A percentile compares a stretch with the other conserved stretches of the same genome.
Evolutionary conservation across 73 alveolate genomes (phyloP).

Genomic region (Paramecium caudatum): DNA sequence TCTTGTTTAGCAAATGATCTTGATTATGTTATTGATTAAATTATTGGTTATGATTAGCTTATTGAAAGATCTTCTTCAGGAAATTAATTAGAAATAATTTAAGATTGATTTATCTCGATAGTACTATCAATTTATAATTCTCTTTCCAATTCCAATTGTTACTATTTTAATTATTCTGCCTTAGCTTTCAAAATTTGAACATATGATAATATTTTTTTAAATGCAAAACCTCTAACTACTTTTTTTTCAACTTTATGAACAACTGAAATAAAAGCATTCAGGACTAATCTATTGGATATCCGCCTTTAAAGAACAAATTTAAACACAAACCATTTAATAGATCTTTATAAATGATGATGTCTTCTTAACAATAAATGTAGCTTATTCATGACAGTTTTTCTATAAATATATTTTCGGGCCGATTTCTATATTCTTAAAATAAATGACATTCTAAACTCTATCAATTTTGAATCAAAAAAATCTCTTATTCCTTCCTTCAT

Average conservation of each 20-base stretch:
- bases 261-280: background rate
- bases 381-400: background rate
- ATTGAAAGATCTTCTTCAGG: background rate
- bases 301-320: background rate
- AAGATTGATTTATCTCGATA: background rate
- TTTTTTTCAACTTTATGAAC: background rate
- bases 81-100: background rate
- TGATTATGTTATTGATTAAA: background rate
- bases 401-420: background rate
- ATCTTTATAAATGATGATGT: background rate
- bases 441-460: constrained; percentile 6
- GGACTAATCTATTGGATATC: background rate
- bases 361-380: background rate
- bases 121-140: constrained; percentile 4
- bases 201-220: background rate
- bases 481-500: constrained; percentile 58
- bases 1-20: background rate
- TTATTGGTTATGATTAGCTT: background rate
- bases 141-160: constrained; percentile 1
- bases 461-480: background rate
- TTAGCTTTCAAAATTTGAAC: background rate
- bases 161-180: background rate
- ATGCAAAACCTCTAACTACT: background rate
- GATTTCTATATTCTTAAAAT: background rate
- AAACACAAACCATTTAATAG: background rate